Evolutionary conservation across 2,329 filamentous ascomycete genomes (phyloP).

Genomic region (Aspergillus niger): DNA sequence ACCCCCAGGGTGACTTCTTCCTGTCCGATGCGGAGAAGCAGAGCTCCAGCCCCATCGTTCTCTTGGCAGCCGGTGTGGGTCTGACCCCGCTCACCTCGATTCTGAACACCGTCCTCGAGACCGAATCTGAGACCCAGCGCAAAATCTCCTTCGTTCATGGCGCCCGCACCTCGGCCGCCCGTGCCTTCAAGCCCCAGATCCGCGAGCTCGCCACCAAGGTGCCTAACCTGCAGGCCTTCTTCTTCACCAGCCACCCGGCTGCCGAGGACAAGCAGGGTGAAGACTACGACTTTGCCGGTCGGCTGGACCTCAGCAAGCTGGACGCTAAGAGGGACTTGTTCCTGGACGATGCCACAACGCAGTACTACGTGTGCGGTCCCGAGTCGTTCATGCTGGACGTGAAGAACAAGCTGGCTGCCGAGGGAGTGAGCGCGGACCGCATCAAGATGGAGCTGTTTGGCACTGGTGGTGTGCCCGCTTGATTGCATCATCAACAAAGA

Average conservation of each 20-base stretch:
- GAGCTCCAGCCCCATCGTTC: conserved; percentile 55
- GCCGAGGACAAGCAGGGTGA: conserved; percentile 53
- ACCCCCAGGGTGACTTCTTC: conserved; percentile 66
- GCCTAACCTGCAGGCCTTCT: conserved; percentile 53
- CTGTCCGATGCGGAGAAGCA: conserved; percentile 43
- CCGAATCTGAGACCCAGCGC: conserved; percentile 46
- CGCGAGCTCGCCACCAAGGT: conserved; percentile 46
- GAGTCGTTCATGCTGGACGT: conserved; percentile 68
- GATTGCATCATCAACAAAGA: background rate
- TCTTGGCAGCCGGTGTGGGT: conserved; percentile 64
- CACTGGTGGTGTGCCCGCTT: conserved; percentile 50
- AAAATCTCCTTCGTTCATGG: conserved; percentile 64
- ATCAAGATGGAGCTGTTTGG: conserved; percentile 70
- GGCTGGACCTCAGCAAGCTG: conserved; percentile 61
- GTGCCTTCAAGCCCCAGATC: conserved; percentile 59
- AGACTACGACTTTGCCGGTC: conserved; percentile 62
- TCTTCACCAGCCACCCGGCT: conserved; percentile 60
- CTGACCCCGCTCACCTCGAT: conserved; percentile 64
- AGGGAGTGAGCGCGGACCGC: conserved; percentile 60
- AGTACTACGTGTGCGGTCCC: conserved; percentile 75
- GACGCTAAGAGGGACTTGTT: conserved; percentile 58
- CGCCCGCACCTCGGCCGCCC: conserved; percentile 49
- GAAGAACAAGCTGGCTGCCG: conserved; percentile 53
- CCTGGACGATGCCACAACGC: conserved; percentile 54
- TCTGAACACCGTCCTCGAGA: conserved; percentile 53